Percentiles rank a stretch among this genome's conserved stretches.
Conservation (phyloP, 768 basidiomycete genomes). For the Russula dissimulans region DNA sequence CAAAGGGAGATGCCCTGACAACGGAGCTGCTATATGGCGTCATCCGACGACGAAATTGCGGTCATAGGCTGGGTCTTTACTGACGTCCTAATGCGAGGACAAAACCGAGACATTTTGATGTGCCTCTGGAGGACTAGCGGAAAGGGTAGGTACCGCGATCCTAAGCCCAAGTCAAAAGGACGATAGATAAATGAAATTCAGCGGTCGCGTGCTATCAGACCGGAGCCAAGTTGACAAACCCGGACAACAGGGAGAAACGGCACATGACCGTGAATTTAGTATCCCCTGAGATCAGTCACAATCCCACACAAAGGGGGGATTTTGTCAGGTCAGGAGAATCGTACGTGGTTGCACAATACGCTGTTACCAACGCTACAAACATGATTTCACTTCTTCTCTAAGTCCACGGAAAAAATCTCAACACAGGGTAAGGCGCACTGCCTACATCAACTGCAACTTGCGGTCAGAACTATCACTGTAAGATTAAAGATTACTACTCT, state of each 20-base stretch:
- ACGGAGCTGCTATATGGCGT: background rate
- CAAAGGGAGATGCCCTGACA: background rate
- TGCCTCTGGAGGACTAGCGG: background rate
- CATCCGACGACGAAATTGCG: background rate
- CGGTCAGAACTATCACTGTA: background rate
- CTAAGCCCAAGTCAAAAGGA: background rate
- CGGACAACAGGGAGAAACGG: background rate
- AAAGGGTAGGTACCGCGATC: background rate
- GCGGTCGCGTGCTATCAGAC: background rate
- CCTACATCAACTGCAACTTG: background rate
- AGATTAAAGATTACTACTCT: constrained; percentile 5
- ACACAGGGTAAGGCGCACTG: background rate
- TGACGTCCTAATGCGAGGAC: background rate
- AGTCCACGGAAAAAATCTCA: background rate
- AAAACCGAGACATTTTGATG: background rate
- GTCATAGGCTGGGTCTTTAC: background rate
- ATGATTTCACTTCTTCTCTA: background rate
- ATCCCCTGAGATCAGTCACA: background rate
- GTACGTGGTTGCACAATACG: constrained; percentile 9
- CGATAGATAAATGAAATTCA: background rate
- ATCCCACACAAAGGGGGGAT: background rate
- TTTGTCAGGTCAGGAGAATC: background rate
- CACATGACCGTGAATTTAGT: background rate
- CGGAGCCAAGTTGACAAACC: background rate
- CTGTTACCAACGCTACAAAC: constrained; percentile 5